A percentile compares a stretch with the other conserved stretches of the same genome.
Evolutionary conservation across 306 rosid genomes (phyloP).

Genomic region (Corylus americana): DNA sequence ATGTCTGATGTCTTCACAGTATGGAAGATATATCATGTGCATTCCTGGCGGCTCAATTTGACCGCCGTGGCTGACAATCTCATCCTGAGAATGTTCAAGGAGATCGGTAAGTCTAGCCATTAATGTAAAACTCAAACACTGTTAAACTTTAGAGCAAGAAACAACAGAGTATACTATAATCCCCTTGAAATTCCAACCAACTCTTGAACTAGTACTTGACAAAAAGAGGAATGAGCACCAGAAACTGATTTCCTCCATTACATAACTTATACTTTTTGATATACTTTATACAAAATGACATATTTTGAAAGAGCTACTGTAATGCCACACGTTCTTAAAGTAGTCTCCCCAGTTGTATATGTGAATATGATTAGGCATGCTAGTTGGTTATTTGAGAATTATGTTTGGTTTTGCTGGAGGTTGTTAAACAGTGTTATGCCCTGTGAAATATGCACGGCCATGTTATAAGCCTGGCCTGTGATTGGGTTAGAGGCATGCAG

Average conservation of each 20-base stretch:
- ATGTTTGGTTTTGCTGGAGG: too few relatives aligned
- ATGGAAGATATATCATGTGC: constrained; percentile 93
- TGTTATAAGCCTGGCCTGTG: too few relatives aligned
- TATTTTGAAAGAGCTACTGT: too few relatives aligned
- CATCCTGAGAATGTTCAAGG: constrained; percentile 53
- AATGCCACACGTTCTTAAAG: too few relatives aligned
- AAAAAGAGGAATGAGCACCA: neutral
- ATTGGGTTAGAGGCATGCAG: too few relatives aligned
- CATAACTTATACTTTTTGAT: neutral
- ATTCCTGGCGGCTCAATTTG: constrained; percentile 97
- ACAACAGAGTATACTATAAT: neutral
- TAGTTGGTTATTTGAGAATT: too few relatives aligned
- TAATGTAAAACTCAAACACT: neutral
- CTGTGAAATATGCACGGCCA: too few relatives aligned
- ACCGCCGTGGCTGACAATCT: constrained; percentile 62
- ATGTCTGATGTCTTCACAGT: constrained; percentile 84
- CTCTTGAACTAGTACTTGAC: neutral
- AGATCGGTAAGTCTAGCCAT: neutral
- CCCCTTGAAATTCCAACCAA: neutral
- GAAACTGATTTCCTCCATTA: constrained; percentile 1
- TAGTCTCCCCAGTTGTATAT: too few relatives aligned
- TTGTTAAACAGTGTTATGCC: too few relatives aligned
- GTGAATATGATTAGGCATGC: neutral
- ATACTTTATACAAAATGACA: too few relatives aligned
- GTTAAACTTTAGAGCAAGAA: neutral